Evolutionary conservation across 306 rosid species (phyloP).

Genomic region (Glycine soja): DNA sequence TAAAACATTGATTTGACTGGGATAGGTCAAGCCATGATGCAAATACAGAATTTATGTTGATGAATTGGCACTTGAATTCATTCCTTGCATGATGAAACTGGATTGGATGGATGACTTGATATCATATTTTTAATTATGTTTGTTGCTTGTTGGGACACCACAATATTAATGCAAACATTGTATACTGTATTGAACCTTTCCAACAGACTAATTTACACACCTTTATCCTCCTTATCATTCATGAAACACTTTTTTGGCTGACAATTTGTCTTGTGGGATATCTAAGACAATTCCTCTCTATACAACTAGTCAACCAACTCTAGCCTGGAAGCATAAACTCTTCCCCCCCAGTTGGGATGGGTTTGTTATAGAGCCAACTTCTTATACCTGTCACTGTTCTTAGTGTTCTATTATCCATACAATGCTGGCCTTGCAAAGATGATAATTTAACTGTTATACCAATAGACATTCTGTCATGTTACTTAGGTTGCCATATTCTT

Average conservation of each 20-base stretch:
- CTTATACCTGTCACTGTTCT: background rate
- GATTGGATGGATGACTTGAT: background rate
- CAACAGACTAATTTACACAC: background rate
- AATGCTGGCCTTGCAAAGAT: background rate
- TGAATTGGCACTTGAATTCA: background rate
- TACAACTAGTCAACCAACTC: background rate
- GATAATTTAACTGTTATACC: background rate
- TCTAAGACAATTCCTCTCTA: background rate
- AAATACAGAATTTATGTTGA: background rate
- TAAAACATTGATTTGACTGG: conserved; percentile 13
- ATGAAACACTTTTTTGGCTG: background rate
- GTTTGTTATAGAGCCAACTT: background rate
- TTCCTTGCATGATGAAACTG: conserved; percentile 16
- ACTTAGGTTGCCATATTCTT: background rate
- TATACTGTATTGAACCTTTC: background rate
- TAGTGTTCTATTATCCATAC: background rate
- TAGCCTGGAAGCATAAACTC: background rate
- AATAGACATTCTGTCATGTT: conserved; percentile 6
- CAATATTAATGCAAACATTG: conserved; percentile 5
- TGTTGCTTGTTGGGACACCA: background rate
- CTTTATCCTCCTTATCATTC: background rate
- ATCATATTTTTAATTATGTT: conserved; percentile 18
- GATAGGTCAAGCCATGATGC: background rate
- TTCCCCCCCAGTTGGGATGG: background rate
- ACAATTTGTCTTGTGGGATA: background rate